A percentile compares a stretch with the other conserved stretches of the same genome.
These are phyloP conservation scores for Tilletia indica DNA, from an alignment of 1,284 basidiomycete genomes.

Conservation along the genomic window DNA sequence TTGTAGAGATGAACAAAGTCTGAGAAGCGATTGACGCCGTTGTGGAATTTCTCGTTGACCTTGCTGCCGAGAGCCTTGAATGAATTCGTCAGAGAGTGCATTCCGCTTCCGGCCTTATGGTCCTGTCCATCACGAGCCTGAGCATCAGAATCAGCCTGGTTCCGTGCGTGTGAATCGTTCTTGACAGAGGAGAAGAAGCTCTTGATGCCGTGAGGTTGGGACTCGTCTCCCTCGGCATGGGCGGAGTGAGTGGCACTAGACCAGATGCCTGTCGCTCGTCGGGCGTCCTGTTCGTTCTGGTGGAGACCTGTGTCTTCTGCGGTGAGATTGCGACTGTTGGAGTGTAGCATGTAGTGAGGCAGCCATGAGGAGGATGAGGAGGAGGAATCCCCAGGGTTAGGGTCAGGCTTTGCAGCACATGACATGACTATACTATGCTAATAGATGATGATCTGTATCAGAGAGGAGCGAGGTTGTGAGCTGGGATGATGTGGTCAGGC, in stretches of 20 bases:
- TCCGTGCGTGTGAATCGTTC: neutral
- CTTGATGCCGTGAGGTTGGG: constrained; percentile 12
- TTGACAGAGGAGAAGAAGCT: constrained; percentile 6
- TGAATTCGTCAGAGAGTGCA: constrained; percentile 5
- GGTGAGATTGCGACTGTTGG: constrained; percentile 9
- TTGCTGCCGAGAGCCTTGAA: constrained; percentile 19
- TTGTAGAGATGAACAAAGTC: constrained; percentile 19
- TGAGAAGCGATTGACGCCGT: constrained; percentile 10
- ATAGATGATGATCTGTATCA: too few species aligned
- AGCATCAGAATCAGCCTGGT: neutral
- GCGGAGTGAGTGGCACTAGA: constrained; percentile 2
- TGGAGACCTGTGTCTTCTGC: constrained; percentile 13
- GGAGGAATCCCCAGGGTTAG: neutral
- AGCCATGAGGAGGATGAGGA: neutral
- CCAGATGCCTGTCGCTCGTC: neutral
- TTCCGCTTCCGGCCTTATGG: neutral
- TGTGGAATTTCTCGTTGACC: constrained; percentile 17
- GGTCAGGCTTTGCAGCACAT: too few species aligned
- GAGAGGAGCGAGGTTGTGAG: too few species aligned
- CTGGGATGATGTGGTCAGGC: too few species aligned
- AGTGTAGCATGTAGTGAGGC: constrained; percentile 1
- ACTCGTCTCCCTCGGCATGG: neutral
- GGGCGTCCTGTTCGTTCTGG: neutral
- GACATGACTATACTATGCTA: too few species aligned
- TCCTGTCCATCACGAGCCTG: neutral